A percentile compares a stretch with the other conserved stretches of the same genome.
These are phyloP conservation scores for Leishmania guyanensis DNA, from an alignment of 208 protist genomes.

Conservation along the genomic window DNA sequence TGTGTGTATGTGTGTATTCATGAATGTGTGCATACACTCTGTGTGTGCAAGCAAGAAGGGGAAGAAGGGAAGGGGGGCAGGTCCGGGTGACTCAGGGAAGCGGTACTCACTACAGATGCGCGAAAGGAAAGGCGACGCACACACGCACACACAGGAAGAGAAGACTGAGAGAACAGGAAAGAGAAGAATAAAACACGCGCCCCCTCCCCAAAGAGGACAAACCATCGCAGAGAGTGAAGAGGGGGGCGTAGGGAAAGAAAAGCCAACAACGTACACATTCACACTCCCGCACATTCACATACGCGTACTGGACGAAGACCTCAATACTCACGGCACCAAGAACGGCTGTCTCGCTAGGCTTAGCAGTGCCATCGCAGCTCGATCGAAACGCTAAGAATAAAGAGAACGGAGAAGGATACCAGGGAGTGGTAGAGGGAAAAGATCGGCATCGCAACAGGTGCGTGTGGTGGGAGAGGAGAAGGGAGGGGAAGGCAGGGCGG, in stretches of 20 bases:
- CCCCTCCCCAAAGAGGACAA: background rate
- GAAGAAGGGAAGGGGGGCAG: background rate
- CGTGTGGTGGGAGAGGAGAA: background rate
- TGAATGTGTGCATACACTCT: background rate
- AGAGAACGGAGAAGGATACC: background rate
- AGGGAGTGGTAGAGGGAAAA: background rate
- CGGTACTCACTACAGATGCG: background rate
- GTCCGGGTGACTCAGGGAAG: background rate
- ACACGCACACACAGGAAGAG: background rate
- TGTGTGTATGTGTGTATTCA: background rate
- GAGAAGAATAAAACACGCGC: background rate
- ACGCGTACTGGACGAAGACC: background rate
- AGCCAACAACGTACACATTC: background rate
- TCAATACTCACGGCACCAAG: background rate
- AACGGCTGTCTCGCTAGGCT: background rate
- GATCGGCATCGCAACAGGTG: background rate
- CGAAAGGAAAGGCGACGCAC: background rate
- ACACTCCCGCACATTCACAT: background rate
- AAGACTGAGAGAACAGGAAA: background rate
- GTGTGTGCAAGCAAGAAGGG: background rate
- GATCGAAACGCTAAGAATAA: background rate
- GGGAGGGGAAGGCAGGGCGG: background rate
- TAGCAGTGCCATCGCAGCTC: background rate
- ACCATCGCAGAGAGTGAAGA: background rate
- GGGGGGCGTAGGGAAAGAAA: background rate